Conservation (phyloP, 2,329 filamentous ascomycete species). For the Celoporthe dispersa region DNA sequence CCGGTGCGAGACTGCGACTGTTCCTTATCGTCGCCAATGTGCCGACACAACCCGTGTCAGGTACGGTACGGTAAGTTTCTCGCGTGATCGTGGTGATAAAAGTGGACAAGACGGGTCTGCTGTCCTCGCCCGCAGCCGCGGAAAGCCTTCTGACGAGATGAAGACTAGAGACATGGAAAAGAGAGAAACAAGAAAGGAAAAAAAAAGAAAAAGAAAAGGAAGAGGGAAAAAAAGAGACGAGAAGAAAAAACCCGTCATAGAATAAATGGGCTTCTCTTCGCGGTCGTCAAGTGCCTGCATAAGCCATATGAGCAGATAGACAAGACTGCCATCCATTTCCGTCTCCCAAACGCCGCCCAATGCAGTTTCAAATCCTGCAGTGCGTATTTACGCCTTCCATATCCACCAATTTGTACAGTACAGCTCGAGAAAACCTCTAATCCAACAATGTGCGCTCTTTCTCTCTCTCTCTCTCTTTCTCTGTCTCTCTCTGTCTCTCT, state of each 20-base stretch:
- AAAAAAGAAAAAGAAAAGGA: not conserved
- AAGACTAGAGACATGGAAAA: not conserved
- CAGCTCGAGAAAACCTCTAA: not conserved
- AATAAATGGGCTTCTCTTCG: not conserved
- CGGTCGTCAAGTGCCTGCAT: conserved; percentile 17
- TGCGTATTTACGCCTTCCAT: conserved; percentile 22
- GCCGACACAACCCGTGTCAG: conserved; percentile 1
- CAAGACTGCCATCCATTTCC: conserved; percentile 16
- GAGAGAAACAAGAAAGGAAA: not conserved
- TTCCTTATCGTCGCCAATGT: not conserved
- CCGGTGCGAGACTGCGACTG: conserved; percentile 2
- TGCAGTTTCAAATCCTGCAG: conserved; percentile 17
- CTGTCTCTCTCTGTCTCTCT: too few relatives aligned
- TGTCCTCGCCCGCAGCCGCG: not conserved
- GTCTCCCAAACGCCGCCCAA: conserved; percentile 29
- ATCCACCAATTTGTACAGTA: conserved; percentile 15
- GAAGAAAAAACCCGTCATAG: not conserved
- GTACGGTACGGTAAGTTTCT: not conserved
- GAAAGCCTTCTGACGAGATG: not conserved
- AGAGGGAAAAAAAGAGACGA: not conserved
- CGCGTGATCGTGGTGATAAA: not conserved
- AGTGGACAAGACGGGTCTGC: not conserved
- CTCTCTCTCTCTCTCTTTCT: not conserved
- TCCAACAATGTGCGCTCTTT: not conserved
- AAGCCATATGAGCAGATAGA: conserved; percentile 12